Base-by-base conservation (phyloP, 2,329 filamentous ascomycete genomes). In the Diaporthe nobilis region DNA sequence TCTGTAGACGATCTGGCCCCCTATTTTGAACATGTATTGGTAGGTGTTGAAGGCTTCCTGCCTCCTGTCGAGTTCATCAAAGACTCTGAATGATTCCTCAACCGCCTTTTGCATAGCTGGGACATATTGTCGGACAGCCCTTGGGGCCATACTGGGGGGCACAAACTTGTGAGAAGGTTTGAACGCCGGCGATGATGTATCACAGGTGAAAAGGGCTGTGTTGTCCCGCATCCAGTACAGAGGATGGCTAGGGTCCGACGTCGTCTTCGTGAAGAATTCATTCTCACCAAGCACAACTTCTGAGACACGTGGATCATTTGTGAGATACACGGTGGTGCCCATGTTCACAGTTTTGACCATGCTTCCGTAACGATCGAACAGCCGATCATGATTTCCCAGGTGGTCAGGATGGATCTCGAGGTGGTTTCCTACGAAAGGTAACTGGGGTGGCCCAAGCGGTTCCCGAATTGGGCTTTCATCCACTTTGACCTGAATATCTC, bases 21-120 rank as follows among this genome's bases (percentile, higher is more conserved):
- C 58, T 7, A 61, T 15, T 8, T 61, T 61, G 34, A 39, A 61
- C 34, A 61, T 61, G 31, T 61, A 61, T 6, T 61, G 58, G 34
- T 61, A 61, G 4, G 20, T 15, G 31, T 61, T 10, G n/a, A 61
- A 37, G 1, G 34, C 58, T 7, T 37, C 8, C 22, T 61, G 31
- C 15, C 6, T 9, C 9, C 4, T 5, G n/a, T 39, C 31, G 5
- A 61, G 31, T 39, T 39, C 34, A n/a, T 61, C 34, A 9, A 61
- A 25, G 4, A 61, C 58, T 2, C 31, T 42, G 31, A 42, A 42
- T 15, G 10, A 37, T 37, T 13, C 13, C 20, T 61, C 31, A 4
- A 37, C 28, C 7, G 57, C 13, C 9, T 39, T 37, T 42, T 61
- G 58, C 28, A 61, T 61, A 7, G 31, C 15, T 10, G 34, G 31